Evolutionary conservation across 2,329 filamentous ascomycete genomes (phyloP).

Genomic region (Ceratocystis harringtonii): DNA sequence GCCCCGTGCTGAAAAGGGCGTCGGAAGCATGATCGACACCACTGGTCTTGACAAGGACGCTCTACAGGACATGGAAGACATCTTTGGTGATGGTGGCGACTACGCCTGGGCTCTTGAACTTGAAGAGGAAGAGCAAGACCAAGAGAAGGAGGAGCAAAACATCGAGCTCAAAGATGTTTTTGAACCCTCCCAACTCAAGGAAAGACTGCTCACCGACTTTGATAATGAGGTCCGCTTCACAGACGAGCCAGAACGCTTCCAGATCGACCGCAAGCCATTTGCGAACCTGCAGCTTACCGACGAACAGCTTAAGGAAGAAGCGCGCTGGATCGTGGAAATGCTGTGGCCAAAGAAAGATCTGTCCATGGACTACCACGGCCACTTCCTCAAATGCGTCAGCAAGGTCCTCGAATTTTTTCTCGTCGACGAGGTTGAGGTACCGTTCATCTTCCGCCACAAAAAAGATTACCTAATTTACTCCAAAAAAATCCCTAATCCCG

Average conservation of each 20-base stretch:
- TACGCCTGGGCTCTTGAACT: conserved; percentile 88
- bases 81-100: conserved; percentile 90
- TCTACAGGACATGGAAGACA: conserved; percentile 87
- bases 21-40: conserved; percentile 57
- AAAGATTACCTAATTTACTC: conserved; percentile 95
- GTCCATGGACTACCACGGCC: conserved; percentile 54
- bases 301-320: conserved; percentile 81
- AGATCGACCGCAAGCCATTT: conserved; percentile 80
- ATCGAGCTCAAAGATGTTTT: conserved; percentile 96
- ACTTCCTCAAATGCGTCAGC: conserved; percentile 75
- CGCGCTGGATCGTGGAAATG: conserved; percentile 78
- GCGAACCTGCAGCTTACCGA: conserved; percentile 64
- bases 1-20: conserved; percentile 51
- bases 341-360: conserved; percentile 79
- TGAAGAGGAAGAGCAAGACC: conserved; percentile 72
- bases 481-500: conserved; percentile 49
- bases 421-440: conserved; percentile 84
- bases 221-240: conserved; percentile 80
- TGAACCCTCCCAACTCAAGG: conserved; percentile 83
- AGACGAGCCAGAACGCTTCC: conserved; percentile 88
- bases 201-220: conserved; percentile 88
- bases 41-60: conserved; percentile 82
- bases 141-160: conserved; percentile 62
- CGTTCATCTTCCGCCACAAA: conserved; percentile 94
- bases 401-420: conserved; percentile 95